Evolutionary conservation across 2,329 filamentous ascomycete species (phyloP).

Genomic region (Fusarium denticulatum): DNA sequence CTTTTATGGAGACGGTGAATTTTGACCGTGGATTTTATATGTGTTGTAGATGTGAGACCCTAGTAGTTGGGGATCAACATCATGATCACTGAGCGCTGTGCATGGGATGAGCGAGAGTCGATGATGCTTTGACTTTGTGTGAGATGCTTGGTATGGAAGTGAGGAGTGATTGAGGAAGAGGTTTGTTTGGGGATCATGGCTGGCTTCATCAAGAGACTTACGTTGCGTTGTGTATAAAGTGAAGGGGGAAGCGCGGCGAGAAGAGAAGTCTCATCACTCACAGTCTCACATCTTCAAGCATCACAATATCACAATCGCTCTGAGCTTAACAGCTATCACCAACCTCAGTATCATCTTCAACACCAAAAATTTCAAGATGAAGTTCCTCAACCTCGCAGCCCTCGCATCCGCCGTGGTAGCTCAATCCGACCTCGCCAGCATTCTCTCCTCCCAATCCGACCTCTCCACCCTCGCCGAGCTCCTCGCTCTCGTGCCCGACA

Average conservation of each 20-base stretch:
- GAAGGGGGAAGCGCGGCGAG: neutral
- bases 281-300: neutral
- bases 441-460: conserved; percentile 32
- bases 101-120: conserved; percentile 4
- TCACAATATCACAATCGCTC: neutral
- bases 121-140: conserved; percentile 24
- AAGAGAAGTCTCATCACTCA: conserved; percentile 1
- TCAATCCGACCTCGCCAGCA: conserved; percentile 23
- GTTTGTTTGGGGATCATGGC: neutral
- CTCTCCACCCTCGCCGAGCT: conserved; percentile 31
- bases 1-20: conserved; percentile 29
- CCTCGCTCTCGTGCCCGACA: conserved; percentile 29
- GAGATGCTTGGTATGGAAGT: neutral
- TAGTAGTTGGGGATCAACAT: neutral
- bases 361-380: conserved; percentile 9
- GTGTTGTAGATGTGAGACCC: neutral
- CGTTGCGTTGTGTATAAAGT: conserved; percentile 25
- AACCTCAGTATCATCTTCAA: neutral
- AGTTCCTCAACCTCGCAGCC: conserved; percentile 17
- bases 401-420: conserved; percentile 26
- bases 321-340: neutral
- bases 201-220: neutral
- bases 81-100: neutral
- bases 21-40: conserved; percentile 21
- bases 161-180: neutral